Conservation (phyloP, 331 rosid genomes). For the Ulmus americana region DNA sequence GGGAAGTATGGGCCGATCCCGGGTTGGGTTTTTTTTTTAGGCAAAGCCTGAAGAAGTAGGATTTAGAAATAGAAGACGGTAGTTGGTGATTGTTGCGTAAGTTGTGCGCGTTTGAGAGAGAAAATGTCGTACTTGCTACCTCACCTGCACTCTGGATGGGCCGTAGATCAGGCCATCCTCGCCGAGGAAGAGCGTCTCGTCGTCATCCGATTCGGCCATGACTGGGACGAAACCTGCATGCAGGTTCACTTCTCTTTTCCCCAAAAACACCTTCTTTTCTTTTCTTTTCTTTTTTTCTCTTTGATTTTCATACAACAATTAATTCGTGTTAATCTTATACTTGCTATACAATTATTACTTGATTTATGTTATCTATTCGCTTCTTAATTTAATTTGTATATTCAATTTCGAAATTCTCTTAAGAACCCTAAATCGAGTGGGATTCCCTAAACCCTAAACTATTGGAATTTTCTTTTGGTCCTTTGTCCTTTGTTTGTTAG, state of each 20-base stretch:
- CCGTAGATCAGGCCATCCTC: constrained; percentile 82
- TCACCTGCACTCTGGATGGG: constrained; percentile 83
- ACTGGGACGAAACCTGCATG: constrained; percentile 95
- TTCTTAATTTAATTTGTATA: not conserved
- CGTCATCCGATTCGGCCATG: constrained; percentile 64
- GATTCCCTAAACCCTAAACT: too few species aligned
- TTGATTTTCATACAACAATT: not conserved
- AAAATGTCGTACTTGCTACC: constrained; percentile 79
- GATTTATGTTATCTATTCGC: not conserved
- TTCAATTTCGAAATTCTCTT: not conserved
- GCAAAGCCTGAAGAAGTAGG: too few species aligned
- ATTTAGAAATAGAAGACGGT: too few species aligned
- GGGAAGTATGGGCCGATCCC: too few species aligned
- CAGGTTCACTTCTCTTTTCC: constrained; percentile 38
- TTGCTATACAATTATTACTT: not conserved
- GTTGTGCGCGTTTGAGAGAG: not conserved
- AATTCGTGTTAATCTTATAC: not conserved
- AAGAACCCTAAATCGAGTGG: not conserved
- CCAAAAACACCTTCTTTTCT: not conserved
- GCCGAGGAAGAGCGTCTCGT: constrained; percentile 83
- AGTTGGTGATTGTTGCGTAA: too few species aligned
- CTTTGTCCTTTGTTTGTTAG: too few species aligned
- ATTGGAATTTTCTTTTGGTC: too few species aligned
- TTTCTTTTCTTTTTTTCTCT: not conserved
- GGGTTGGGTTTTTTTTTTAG: too few species aligned